Base-by-base conservation (phyloP, 371 early-diverging fungal genomes). In the Apophysomyces variabilis region DNA sequence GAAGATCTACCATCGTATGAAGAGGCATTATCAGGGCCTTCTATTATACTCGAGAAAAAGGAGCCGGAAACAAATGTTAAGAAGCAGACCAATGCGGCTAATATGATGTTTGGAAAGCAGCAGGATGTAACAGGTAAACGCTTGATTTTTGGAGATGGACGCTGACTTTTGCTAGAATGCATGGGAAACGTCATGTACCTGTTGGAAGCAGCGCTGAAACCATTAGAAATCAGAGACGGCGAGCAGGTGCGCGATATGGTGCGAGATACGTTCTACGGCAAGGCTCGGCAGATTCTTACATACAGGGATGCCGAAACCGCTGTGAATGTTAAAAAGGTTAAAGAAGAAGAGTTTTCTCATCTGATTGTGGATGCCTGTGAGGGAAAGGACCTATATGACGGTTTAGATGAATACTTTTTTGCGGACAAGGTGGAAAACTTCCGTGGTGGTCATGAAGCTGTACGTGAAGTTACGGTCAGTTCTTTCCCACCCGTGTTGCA, bases 141-240 rank as follows among this genome's bases (percentile, higher is more conserved):
- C 1, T n/a, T 14, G n/a, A n/a, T 26, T 38, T 38, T 16, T 4
- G 0, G 12, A 12, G 5, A n/a, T 44, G 12, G 26, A 13, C 5
- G 18, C 39, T 62, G 13, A 35, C 7, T 35, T 21, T 14, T 21
- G 38, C 7, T 66, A 76, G 92, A 92, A 71, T 89, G 89, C 62
- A 90, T 92, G 92, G 88, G 89, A 26, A 87, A 88, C 50, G 82
- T 90, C 43, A 81, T 89, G 79, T 87, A 83, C 43, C 68, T 89
- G 57, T 75, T 90, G 0, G 89, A 92, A 62, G 77, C 82, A 7
- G 84, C 87, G 0, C 64, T 86, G 5, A 76, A 77, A 37, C 78
- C 84, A 0, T 18, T 71, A 14, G 70, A 73, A 39, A 74, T 66
- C n/a, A 67, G 69, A 13, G 70, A 75, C 35, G 72, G 72, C 0